phyloP scores from a whole-genome alignment of 805 yeast species.

The Kluyveromyces nonfermentans region DNA sequence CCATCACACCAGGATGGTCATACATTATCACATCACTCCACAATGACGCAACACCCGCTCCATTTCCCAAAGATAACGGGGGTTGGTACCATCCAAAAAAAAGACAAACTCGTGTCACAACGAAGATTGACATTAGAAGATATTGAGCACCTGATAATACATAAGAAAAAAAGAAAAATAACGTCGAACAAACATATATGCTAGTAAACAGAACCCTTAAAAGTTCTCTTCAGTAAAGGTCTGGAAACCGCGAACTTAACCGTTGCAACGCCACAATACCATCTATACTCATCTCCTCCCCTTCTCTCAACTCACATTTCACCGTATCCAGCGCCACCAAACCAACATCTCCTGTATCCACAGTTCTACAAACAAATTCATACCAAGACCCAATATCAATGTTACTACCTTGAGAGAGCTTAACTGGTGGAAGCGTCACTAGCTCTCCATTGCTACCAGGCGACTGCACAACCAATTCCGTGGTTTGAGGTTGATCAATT shows the following conservation, averaged over 20 bases:
- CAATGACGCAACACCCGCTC: conserved; percentile 67
- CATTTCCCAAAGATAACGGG: conserved; percentile 49
- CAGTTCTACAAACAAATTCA: conserved; percentile 27
- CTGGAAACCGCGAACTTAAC: conserved; percentile 23
- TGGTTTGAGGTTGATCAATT: conserved; percentile 23
- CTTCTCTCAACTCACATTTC: conserved; percentile 18
- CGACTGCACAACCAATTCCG: conserved; percentile 18
- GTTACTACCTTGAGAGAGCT: conserved; percentile 17
- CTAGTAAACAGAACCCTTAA: too few species aligned
- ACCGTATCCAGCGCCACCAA: conserved; percentile 28
- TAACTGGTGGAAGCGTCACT: conserved; percentile 22
- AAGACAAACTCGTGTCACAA: conserved; percentile 31
- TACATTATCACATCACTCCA: conserved; percentile 52
- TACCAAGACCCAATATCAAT: conserved; percentile 26
- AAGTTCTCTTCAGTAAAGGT: conserved; percentile 24
- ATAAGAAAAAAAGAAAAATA: too few species aligned
- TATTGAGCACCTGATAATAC: too few species aligned
- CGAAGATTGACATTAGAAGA: conserved; percentile 16
- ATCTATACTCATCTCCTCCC: conserved; percentile 23
- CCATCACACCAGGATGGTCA: conserved; percentile 80
- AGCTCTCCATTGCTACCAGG: conserved; percentile 22
- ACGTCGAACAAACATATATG: too few species aligned
- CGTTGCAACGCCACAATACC: conserved; percentile 28
- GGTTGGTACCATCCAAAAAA: conserved; percentile 58
- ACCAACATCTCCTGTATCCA: conserved; percentile 28